phyloP scores from a whole-genome alignment of 2,329 filamentous ascomycete genomes.

The Chrysosporium keratinophilum region DNA sequence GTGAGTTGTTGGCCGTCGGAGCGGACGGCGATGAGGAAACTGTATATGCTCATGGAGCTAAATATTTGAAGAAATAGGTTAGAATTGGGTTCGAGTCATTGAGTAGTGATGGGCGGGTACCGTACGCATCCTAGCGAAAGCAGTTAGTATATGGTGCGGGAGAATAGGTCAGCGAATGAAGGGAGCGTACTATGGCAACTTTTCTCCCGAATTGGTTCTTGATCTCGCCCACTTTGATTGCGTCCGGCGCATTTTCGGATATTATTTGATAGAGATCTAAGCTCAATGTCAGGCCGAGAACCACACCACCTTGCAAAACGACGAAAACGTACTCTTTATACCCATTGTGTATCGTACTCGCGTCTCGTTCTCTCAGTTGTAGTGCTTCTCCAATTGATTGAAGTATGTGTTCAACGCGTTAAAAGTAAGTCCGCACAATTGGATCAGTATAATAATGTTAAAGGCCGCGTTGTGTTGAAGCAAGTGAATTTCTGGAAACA shows the following conservation, averaged over 20 bases:
- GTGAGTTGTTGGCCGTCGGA: slow-evolving; percentile 94
- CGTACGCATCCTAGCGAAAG: slow-evolving; percentile 40
- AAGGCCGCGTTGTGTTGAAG: not conserved
- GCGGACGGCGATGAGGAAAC: slow-evolving; percentile 93
- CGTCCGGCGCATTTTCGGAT: slow-evolving; percentile 86
- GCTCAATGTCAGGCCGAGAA: not conserved
- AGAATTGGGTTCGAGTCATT: not conserved
- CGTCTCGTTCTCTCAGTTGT: not conserved
- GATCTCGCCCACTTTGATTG: slow-evolving; percentile 93
- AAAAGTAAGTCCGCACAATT: not conserved
- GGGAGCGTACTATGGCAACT: slow-evolving; percentile 71
- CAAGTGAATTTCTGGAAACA: not conserved
- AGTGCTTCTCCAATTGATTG: not conserved
- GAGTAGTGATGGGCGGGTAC: not conserved
- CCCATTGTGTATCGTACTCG: slow-evolving; percentile 30
- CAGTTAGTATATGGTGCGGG: not conserved
- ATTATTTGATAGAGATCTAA: slow-evolving; percentile 68
- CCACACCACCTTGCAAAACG: not conserved
- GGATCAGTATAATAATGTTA: not conserved
- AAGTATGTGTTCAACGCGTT: not conserved
- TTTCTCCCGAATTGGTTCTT: slow-evolving; percentile 98
- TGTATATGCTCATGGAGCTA: slow-evolving; percentile 97
- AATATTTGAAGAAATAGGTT: not conserved
- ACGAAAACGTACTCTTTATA: slow-evolving; percentile 39
- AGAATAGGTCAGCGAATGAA: slow-evolving; percentile 13